Evolutionary conservation across 768 basidiomycete genomes (phyloP), one percentile per base, ranked within the genome.

Genomic region (Scleroderma bovista): DNA sequence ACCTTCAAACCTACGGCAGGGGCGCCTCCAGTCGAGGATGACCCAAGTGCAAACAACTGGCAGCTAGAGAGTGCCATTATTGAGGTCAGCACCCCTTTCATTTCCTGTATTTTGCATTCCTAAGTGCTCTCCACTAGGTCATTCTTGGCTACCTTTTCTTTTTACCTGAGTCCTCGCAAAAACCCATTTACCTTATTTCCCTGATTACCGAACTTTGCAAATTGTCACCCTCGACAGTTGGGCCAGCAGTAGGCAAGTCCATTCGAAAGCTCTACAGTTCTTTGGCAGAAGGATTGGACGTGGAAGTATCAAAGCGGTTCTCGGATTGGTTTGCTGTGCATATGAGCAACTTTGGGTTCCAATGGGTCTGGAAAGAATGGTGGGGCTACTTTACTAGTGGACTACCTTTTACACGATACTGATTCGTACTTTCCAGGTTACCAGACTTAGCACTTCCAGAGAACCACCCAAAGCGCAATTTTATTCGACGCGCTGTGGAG

Each of bases 301-400:
- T 89, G 8, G 94, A 95, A 53, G 72, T 90, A 46, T 75, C 84
- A 2, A 79, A 85, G 43, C 75, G 91, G 26, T 88, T 93, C 51
- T 83, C 89, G 0, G 93, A 97, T 52, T 99, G 96, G 96, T 96
- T 98, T 58, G 79, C 91, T 2, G 76, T 88, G 2, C 96, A 99
- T 60, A 86, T 99, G 84, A 94, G 91, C 57, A 99, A 99, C 69
- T 99, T 97, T 65, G 86, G 85, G 22, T 99, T 97, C 70, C 84
- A 86, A 60, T 98, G 96, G 96, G 92, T 96, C 13, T 99, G 96
- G 96, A 94, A 92, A 61, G 96, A 98, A 77, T 99, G 96, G 95
- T 93, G 46, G 40, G 83, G 69, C 6, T 15, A 22, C 32, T 40
- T n/a, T 34, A 2, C 13, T 17, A 1, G 48, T 23, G 11, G 31